Percentiles rank a stretch among this genome's conserved stretches.
Conservation (phyloP, 805 yeast genomes). For the Pichia californica region DNA sequence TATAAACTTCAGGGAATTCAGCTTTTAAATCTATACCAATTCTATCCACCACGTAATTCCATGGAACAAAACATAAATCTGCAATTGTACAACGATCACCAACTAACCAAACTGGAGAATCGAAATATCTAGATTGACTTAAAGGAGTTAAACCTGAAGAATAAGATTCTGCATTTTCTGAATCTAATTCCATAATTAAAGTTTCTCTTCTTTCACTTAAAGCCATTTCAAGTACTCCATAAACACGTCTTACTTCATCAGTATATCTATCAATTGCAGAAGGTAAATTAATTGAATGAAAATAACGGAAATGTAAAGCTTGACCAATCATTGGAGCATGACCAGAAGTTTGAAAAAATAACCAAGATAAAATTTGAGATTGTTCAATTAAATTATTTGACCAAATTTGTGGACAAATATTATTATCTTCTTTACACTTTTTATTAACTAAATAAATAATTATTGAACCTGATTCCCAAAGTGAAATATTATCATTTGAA, state of each 20-base stretch:
- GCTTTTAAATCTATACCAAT: slow-evolving; percentile 81
- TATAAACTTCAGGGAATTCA: slow-evolving; percentile 92
- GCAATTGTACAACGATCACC: slow-evolving; percentile 82
- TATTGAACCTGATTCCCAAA: slow-evolving; percentile 96
- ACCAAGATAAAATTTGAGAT: slow-evolving; percentile 80
- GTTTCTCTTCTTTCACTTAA: slow-evolving; percentile 90
- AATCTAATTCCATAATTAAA: slow-evolving; percentile 79
- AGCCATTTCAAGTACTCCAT: slow-evolving; percentile 93
- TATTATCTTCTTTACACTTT: slow-evolving; percentile 54
- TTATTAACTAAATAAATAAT: slow-evolving; percentile 74
- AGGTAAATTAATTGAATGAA: slow-evolving; percentile 79
- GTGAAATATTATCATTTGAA: slow-evolving; percentile 53
- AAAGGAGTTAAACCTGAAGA: slow-evolving; percentile 84
- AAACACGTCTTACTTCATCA: slow-evolving; percentile 88
- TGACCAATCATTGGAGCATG: slow-evolving; percentile 99
- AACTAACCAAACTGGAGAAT: slow-evolving; percentile 92
- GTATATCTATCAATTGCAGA: slow-evolving; percentile 87
- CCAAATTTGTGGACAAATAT: slow-evolving; percentile 67
- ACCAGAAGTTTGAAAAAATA: slow-evolving; percentile 92
- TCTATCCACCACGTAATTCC: slow-evolving; percentile 94
- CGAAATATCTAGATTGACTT: slow-evolving; percentile 79
- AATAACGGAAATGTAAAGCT: slow-evolving; percentile 87
- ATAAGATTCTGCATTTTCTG: slow-evolving; percentile 81
- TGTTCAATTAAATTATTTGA: slow-evolving; percentile 73
- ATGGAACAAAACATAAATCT: slow-evolving; percentile 87